Evolutionary conservation across 2,329 filamentous ascomycete species (phyloP).

Genomic region (Hypocrella siamensis): DNA sequence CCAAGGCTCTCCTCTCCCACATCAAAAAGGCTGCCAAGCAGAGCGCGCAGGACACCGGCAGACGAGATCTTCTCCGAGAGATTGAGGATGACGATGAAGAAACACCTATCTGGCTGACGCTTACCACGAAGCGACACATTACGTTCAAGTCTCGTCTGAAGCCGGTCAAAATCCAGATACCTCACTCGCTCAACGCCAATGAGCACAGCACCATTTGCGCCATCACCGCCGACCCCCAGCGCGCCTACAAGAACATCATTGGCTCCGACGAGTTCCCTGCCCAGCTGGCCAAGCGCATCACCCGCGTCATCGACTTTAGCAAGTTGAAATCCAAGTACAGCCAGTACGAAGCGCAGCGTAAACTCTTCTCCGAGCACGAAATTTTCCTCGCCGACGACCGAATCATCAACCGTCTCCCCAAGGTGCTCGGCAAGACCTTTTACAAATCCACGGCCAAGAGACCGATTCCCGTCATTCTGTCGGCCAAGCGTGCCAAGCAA

Average conservation of each 20-base stretch:
- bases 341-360: constrained; percentile 73
- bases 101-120: constrained; percentile 43
- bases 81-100: constrained; percentile 25
- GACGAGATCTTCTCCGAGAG: constrained; percentile 40
- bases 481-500: constrained; percentile 43
- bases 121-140: constrained; percentile 52
- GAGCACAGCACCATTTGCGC: constrained; percentile 61
- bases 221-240: constrained; percentile 68
- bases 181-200: constrained; percentile 56
- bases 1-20: constrained; percentile 44
- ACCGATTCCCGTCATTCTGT: constrained; percentile 68
- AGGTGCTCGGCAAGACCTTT: constrained; percentile 77
- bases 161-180: constrained; percentile 66
- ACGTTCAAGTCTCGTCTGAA: constrained; percentile 64
- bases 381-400: constrained; percentile 88
- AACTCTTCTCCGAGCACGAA: constrained; percentile 75
- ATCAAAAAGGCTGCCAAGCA: constrained; percentile 41
- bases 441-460: constrained; percentile 74
- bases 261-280: constrained; percentile 56
- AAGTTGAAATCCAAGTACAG: constrained; percentile 76
- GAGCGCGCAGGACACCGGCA: constrained; percentile 26
- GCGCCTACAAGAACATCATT: constrained; percentile 80
- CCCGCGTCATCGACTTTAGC: constrained; percentile 61
- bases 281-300: constrained; percentile 50
- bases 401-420: constrained; percentile 59